phyloP scores from a whole-genome alignment of 768 basidiomycete genomes.

The Leccinellum rugosiceps region DNA sequence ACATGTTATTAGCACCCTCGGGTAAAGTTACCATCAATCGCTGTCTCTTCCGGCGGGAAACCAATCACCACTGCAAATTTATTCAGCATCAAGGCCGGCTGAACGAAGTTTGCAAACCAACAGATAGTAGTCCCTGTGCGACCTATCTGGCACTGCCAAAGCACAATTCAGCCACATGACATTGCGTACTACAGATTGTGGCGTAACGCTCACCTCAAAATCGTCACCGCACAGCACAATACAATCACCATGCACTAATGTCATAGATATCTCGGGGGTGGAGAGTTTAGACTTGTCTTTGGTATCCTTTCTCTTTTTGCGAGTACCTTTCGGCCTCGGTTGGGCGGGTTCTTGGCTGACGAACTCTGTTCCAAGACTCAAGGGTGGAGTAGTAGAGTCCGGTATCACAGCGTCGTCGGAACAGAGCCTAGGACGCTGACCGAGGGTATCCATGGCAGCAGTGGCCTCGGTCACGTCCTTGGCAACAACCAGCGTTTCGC shows the following conservation, averaged over 20 bases:
- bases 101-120: constrained; percentile 16
- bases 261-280: constrained; percentile 26
- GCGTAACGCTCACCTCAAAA: constrained; percentile 37
- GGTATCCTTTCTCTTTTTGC: constrained; percentile 17
- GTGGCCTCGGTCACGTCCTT: no score
- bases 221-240: constrained; percentile 36
- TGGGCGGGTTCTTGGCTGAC: neutral
- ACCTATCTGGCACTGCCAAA: constrained; percentile 24
- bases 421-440: no score
- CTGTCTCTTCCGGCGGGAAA: constrained; percentile 12
- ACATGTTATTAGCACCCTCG: neutral
- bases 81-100: constrained; percentile 7
- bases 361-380: neutral
- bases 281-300: constrained; percentile 18
- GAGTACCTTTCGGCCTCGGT: constrained; percentile 1
- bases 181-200: neutral
- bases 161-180: no score
- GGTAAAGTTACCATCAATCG: neutral
- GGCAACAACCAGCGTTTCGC: neutral
- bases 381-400: neutral
- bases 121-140: constrained; percentile 31
- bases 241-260: constrained; percentile 40
- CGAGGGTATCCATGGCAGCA: no score
- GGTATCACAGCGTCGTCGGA: neutral
- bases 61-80: constrained; percentile 27